Evolutionary conservation across 2,329 filamentous ascomycete species (phyloP), one percentile per base, ranked within the genome.

Genomic region (Daldinia sp.): DNA sequence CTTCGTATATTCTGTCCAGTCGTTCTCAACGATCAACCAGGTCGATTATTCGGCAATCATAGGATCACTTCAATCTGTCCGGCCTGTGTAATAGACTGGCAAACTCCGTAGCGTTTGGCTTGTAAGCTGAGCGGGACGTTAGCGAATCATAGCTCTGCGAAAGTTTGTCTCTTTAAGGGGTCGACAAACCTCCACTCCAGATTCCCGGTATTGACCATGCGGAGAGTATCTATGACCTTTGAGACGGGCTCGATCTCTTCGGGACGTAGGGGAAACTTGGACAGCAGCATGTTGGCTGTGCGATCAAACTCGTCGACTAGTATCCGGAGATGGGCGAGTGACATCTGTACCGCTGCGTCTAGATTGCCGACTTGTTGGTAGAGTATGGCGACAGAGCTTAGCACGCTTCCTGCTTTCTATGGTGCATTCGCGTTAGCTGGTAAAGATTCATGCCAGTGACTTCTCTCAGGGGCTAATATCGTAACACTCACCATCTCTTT

Each of bases 371-470:
- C 64, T 35, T 71, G 61, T 11, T 69, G 57, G 48, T 70, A 74
- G 37, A 74, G 68, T 23, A 74, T 71, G 9, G 72, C 72, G 3
- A 74, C 67, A 1, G 71, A 73, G 51, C 70, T 72, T 3, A 74
- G 47, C 7, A 74, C 67, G 15, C 72, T 73, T 9, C 70, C 67
- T 25, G 68, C 68, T 50, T 66, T 66, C 71, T 72, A 39, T 17
- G 17, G 34, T 27, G 3, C 8, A n/a, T 48, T 15, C 45, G 17
- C 50, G 27, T 50, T 15, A 19, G 39, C 27, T n/a, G n/a, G n/a
- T n/a, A n/a, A n/a, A n/a, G n/a, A n/a, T n/a, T n/a, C n/a, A n/a
- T n/a, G n/a, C n/a, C n/a, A n/a, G 21, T 2, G 7, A 10, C 35
- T 49, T 29, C 62, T 27, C 5, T 4, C n/a, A 11, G 49, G 23